A percentile compares a stretch with the other conserved stretches of the same genome.
These are phyloP conservation scores for Pleurotus pulmonarius DNA, from an alignment of 768 basidiomycete genomes.

Conservation along the genomic window DNA sequence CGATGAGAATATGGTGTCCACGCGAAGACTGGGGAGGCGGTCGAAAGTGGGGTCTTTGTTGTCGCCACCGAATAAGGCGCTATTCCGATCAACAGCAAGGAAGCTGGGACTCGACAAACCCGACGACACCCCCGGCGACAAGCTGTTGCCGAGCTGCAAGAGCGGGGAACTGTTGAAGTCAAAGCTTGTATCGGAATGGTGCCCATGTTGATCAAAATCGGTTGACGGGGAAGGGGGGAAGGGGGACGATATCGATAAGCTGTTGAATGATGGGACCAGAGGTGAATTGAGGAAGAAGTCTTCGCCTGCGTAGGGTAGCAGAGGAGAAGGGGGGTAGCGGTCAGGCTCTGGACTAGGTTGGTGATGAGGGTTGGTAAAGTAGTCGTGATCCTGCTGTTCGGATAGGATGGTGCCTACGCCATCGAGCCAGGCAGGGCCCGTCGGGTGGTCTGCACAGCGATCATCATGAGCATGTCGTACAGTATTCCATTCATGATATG, in stretches of 20 bases:
- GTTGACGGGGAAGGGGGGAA: neutral
- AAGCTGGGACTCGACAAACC: conserved; percentile 1
- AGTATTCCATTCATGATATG: no score
- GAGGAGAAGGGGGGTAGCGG: conserved; percentile 1
- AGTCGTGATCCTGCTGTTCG: neutral
- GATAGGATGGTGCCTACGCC: conserved; percentile 3
- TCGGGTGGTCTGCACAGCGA: neutral
- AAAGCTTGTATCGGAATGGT: neutral
- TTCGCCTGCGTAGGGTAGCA: neutral
- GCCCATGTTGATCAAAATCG: neutral
- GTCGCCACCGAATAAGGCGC: conserved; percentile 4
- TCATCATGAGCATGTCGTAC: no score
- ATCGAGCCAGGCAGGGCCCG: conserved; percentile 2
- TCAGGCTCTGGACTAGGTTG: neutral
- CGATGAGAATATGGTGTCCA: conserved; percentile 6
- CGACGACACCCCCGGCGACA: neutral
- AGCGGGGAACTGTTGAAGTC: neutral
- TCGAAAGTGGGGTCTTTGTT: conserved; percentile 1
- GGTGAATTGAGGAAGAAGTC: neutral
- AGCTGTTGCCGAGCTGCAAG: neutral
- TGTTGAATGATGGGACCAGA: conserved; percentile 3
- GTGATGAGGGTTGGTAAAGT: neutral
- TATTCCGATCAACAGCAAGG: conserved; percentile 1
- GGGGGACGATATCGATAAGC: conserved; percentile 3
- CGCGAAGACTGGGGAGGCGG: conserved; percentile 3